A percentile compares a stretch with the other conserved stretches of the same genome.
phyloP scores from a whole-genome alignment of 257 asterid species.

The Solanum bulbocastanum region DNA sequence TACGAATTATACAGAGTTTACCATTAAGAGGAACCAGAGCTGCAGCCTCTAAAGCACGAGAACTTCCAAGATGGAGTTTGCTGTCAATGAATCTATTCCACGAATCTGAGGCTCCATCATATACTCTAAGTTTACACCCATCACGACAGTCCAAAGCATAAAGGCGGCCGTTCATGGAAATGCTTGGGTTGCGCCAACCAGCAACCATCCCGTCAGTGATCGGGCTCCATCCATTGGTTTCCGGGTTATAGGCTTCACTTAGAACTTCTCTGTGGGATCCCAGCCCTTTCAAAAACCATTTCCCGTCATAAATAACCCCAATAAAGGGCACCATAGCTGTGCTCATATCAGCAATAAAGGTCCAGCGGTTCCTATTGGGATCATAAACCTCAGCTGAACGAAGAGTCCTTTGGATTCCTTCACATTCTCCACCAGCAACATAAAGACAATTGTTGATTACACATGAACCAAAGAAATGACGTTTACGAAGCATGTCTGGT shows the following conservation, averaged over 20 bases:
- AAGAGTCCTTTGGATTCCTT: constrained; percentile 37
- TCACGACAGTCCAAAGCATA: constrained; percentile 40
- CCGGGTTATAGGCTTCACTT: constrained; percentile 31
- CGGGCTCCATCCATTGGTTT: constrained; percentile 25
- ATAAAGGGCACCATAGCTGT: constrained; percentile 50
- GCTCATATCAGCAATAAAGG: constrained; percentile 36
- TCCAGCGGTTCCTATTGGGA: constrained; percentile 38
- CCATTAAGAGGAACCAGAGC: constrained; percentile 35
- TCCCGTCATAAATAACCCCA: constrained; percentile 32
- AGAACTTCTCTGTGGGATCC: constrained; percentile 36
- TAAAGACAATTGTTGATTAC: constrained; percentile 39
- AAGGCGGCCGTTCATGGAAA: constrained; percentile 32
- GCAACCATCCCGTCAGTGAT: constrained; percentile 30
- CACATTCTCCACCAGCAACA: constrained; percentile 52
- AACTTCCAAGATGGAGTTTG: constrained; percentile 35
- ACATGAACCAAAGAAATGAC: constrained; percentile 36
- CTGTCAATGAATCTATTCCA: constrained; percentile 39
- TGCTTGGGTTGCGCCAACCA: constrained; percentile 41
- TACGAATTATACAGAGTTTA: constrained; percentile 36
- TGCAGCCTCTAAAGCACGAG: constrained; percentile 35
- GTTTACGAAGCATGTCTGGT: constrained; percentile 39
- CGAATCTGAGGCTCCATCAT: constrained; percentile 20
- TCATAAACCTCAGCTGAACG: constrained; percentile 44
- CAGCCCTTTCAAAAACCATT: constrained; percentile 40
- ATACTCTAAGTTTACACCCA: constrained; percentile 37